These are phyloP conservation scores for Bruguiera parviflora DNA, from an alignment of 345 rosid genomes.

Conservation along the genomic window DNA sequence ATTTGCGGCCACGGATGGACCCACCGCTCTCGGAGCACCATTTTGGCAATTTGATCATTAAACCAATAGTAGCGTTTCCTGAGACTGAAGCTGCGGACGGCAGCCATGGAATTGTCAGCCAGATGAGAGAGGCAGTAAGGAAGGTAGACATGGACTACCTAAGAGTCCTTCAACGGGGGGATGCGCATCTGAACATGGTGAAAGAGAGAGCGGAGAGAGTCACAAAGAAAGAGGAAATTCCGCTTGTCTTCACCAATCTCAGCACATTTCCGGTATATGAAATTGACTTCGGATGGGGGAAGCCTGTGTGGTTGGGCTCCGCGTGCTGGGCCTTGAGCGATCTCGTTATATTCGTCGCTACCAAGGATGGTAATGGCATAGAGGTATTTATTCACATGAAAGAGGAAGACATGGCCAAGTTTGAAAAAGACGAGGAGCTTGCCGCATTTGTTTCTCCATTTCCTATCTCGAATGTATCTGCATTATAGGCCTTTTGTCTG, in stretches of 20 bases:
- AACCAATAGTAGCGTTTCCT: neutral
- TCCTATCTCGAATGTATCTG: no score
- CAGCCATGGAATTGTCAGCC: neutral
- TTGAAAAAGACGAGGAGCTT: conserved; percentile 2
- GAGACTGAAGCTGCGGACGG: neutral
- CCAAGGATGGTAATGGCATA: conserved; percentile 10
- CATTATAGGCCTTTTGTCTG: no score
- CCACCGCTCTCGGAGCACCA: conserved; percentile 17
- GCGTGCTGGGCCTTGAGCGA: neutral
- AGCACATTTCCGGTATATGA: conserved; percentile 5
- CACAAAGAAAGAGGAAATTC: neutral
- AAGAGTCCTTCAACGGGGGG: neutral
- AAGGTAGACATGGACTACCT: conserved; percentile 4
- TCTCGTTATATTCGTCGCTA: neutral
- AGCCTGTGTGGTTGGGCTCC: conserved; percentile 9
- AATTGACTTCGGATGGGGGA: conserved; percentile 19
- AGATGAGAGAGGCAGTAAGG: conserved; percentile 2
- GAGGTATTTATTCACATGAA: conserved; percentile 14
- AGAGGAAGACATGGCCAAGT: conserved; percentile 14
- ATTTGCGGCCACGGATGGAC: conserved; percentile 27
- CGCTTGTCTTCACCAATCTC: neutral
- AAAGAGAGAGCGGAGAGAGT: neutral
- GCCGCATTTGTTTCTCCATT: conserved; percentile 5
- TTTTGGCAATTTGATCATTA: conserved; percentile 26
- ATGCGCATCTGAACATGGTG: neutral